Conservation (phyloP, 371 early-diverging fungal species). For the Mortierella sp. region DNA sequence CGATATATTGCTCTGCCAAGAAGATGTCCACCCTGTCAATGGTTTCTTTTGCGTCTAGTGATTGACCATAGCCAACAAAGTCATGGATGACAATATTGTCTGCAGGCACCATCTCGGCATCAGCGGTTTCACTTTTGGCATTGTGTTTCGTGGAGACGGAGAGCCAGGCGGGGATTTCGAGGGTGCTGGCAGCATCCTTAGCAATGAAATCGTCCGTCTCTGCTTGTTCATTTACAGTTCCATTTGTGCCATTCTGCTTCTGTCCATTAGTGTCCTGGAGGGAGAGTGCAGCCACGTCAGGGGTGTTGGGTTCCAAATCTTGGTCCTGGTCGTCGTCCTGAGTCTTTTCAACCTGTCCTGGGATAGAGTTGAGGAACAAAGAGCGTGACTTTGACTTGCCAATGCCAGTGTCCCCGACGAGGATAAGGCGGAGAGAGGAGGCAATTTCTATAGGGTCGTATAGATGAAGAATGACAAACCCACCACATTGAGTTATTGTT, state of each 20-base stretch:
- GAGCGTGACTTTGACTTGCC: conserved; percentile 86
- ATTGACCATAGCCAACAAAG: conserved; percentile 55
- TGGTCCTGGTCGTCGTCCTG: conserved; percentile 57
- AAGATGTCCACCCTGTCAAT: conserved; percentile 46
- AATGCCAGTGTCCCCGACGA: conserved; percentile 71
- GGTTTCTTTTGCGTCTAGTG: conserved; percentile 32
- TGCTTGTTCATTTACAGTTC: conserved; percentile 7
- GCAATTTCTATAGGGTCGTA: conserved; percentile 37
- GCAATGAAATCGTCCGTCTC: conserved; percentile 7
- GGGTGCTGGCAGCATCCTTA: conserved; percentile 42
- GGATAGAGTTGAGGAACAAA: conserved; percentile 69
- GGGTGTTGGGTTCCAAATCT: conserved; percentile 75
- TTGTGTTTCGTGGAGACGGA: conserved; percentile 5
- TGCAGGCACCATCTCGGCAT: conserved; percentile 30
- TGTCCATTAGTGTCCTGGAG: conserved; percentile 41
- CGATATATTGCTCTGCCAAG: conserved; percentile 33
- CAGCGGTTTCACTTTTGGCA: neutral
- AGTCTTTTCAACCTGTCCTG: conserved; percentile 60
- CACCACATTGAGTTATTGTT: neutral
- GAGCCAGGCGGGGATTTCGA: conserved; percentile 45
- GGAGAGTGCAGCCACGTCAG: conserved; percentile 77
- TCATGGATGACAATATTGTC: conserved; percentile 49
- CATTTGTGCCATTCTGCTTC: conserved; percentile 13
- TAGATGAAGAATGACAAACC: neutral
- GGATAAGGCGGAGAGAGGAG: conserved; percentile 47